phyloP scores from a whole-genome alignment of 73 alveolate genomes.

The Effrenium voratum region DNA sequence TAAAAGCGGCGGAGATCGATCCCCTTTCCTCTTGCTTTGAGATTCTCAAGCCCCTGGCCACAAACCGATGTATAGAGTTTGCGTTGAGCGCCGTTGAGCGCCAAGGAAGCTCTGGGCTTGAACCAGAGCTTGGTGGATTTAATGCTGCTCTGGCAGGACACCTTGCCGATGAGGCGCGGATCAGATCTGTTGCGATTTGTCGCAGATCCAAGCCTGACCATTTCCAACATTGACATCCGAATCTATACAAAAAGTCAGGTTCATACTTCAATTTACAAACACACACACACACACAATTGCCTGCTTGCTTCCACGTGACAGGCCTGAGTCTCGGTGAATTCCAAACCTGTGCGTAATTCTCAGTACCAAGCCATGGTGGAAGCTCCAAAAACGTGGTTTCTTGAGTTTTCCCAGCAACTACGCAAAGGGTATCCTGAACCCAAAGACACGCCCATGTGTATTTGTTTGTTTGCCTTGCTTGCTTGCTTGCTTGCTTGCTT shows the following conservation, averaged over 20 bases:
- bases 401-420: too few species aligned
- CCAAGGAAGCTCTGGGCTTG: background rate
- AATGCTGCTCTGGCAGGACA: background rate
- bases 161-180: background rate
- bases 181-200: background rate
- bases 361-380: too few species aligned
- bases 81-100: background rate
- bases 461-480: too few species aligned
- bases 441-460: too few species aligned
- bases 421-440: too few species aligned
- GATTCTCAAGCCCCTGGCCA: background rate
- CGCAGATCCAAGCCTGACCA: background rate
- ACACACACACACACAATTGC: background rate
- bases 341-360: too few species aligned
- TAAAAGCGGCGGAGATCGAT: background rate
- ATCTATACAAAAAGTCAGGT: background rate
- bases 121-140: background rate
- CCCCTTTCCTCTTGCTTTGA: background rate
- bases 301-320: background rate
- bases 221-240: background rate
- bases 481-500: too few species aligned
- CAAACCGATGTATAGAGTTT: background rate
- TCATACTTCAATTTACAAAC: background rate
- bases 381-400: too few species aligned
- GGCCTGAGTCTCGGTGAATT: too few species aligned